A percentile compares a stretch with the other conserved stretches of the same genome.
phyloP scores from a whole-genome alignment of 371 early-diverging fungal species.

The Chytridium lagenaria region DNA sequence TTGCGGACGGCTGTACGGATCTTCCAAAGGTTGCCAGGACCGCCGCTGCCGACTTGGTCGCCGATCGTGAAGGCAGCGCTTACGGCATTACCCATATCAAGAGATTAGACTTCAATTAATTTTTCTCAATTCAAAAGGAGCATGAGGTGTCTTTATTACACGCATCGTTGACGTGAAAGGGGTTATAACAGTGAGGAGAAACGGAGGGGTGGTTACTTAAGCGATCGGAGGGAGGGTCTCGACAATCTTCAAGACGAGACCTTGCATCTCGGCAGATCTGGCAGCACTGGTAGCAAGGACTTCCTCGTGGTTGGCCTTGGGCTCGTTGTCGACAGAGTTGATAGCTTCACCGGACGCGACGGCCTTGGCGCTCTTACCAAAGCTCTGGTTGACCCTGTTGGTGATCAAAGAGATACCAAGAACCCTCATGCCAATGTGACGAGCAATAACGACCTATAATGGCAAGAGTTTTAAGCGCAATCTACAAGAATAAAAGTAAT shows the following conservation, averaged over 20 bases:
- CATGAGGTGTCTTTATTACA: too few relatives aligned
- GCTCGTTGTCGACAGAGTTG: conserved; percentile 49
- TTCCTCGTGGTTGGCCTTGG: conserved; percentile 84
- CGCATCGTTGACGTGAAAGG: too few relatives aligned
- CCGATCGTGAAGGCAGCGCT: conserved; percentile 22
- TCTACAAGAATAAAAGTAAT: too few relatives aligned
- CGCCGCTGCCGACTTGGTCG: conserved; percentile 36
- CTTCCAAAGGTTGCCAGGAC: conserved; percentile 60
- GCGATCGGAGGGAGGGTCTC: conserved; percentile 28
- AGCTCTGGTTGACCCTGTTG: conserved; percentile 71
- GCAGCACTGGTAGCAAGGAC: conserved; percentile 79
- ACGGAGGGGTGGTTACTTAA: too few relatives aligned
- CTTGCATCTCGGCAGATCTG: conserved; percentile 79
- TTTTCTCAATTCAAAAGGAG: too few relatives aligned
- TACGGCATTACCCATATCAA: conserved; percentile 22
- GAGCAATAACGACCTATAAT: conserved; percentile 71
- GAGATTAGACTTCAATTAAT: too few relatives aligned
- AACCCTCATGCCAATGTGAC: conserved; percentile 88
- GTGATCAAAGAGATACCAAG: conserved; percentile 88
- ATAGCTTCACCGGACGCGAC: conserved; percentile 18
- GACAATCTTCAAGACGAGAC: conserved; percentile 71
- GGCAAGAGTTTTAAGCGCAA: too few relatives aligned
- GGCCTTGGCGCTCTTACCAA: conserved; percentile 70
- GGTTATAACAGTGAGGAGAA: too few relatives aligned
- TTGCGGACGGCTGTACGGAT: conserved; percentile 66